Conservation (phyloP, 495 filamentous ascomycete genomes). For the Aspergillus bridgeri region DNA sequence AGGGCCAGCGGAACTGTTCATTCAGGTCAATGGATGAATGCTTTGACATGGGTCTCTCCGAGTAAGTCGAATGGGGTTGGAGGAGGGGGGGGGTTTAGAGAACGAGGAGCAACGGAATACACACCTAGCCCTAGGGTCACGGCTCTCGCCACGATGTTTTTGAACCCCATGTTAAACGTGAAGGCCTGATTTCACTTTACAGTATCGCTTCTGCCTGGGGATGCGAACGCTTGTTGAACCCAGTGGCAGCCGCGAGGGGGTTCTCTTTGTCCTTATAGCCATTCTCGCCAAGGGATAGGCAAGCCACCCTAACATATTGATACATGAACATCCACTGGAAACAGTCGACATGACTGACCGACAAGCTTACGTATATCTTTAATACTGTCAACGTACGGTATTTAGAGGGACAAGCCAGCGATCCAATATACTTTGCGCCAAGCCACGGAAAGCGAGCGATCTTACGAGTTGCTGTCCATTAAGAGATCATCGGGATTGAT, state of each 20-base stretch:
- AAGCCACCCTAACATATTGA: not conserved
- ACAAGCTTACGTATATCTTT: not conserved
- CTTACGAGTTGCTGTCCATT: not conserved
- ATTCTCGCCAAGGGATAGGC: not conserved
- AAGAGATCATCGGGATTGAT: not conserved
- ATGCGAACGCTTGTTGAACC: not conserved
- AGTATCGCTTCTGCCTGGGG: not conserved
- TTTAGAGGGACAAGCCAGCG: not conserved
- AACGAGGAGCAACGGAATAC: not conserved
- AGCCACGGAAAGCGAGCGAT: not conserved
- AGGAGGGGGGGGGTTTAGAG: no score
- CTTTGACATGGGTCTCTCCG: not conserved
- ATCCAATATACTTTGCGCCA: not conserved
- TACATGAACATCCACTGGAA: not conserved
- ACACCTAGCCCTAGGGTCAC: not conserved
- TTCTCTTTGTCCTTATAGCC: not conserved
- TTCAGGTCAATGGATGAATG: not conserved
- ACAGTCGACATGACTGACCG: not conserved
- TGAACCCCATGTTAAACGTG: not conserved
- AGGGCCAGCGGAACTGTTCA: slow-evolving; percentile 12
- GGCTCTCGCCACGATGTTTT: not conserved
- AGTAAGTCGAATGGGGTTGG: not conserved
- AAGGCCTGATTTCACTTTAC: not conserved
- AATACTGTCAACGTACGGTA: not conserved
- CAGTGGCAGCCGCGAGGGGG: not conserved